Evolutionary conservation across 305 asterid genomes (phyloP).

Genomic region (Fraxinus greggii): DNA sequence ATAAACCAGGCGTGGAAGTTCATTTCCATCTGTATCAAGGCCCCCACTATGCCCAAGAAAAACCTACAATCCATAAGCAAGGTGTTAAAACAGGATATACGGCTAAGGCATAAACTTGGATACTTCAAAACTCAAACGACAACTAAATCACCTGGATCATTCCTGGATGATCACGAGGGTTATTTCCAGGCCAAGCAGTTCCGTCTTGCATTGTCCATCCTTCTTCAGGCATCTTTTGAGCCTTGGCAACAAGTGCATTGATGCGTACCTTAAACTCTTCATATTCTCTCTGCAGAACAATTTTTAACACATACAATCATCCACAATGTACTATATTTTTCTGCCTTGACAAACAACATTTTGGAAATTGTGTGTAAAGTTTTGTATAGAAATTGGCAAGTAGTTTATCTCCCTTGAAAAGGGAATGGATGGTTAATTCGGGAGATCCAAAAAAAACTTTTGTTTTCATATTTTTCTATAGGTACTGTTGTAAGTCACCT

Average conservation of each 20-base stretch:
- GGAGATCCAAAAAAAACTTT: not conserved
- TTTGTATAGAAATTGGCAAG: no score
- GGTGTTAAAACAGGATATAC: not conserved
- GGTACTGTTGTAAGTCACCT: constrained; percentile 26
- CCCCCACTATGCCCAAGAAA: constrained; percentile 44
- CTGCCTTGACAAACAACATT: not conserved
- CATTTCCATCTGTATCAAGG: constrained; percentile 40
- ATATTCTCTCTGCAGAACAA: constrained; percentile 37
- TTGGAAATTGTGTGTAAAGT: no score
- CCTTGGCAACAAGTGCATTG: constrained; percentile 60
- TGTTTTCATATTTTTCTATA: no score
- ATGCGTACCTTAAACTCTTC: constrained; percentile 61
- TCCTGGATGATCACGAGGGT: constrained; percentile 64
- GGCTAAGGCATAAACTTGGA: not conserved
- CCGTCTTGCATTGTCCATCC: constrained; percentile 74
- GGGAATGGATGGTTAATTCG: not conserved
- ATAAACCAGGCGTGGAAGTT: constrained; percentile 45
- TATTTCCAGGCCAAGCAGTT: constrained; percentile 68
- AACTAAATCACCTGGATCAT: constrained; percentile 48
- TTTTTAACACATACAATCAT: not conserved
- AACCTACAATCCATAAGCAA: no score
- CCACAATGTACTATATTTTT: not conserved
- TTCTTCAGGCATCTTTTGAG: constrained; percentile 67
- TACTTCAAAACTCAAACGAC: not conserved
- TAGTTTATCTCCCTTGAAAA: not conserved